Base-by-base conservation (phyloP, 2,329 filamentous ascomycete species). In the Fusarium sp. region DNA sequence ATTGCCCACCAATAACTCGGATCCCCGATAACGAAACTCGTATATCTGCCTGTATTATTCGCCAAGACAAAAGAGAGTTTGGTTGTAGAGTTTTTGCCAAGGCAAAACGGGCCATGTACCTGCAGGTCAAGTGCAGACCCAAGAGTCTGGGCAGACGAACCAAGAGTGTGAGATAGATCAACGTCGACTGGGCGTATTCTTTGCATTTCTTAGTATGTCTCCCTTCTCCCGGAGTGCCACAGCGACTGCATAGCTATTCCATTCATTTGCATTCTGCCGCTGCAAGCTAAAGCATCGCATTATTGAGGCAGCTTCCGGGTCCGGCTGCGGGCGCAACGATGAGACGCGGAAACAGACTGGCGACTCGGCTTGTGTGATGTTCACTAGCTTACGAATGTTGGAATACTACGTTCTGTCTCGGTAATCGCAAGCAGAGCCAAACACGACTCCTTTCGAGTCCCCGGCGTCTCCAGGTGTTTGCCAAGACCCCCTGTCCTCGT, bases 401-500 rank as follows among this genome's bases (percentile, higher is more conserved):
- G 11, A 33, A 56, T 56, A 6, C 33, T 15, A 57, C 54, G 4
- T 20, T 7, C 17, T 33, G 5, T 15, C 30, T 50, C 45, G 45
- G 45, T n/a, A 50, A 50, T 50, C 25, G 45, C 12, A 30, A n/a
- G 9, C 15, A 22, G 27, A 22, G 32, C 54, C 54, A 47, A 47
- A 47, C 22, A 43, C 35, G 7, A 5, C 25, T n/a, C 9, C 27
- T 50, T 3, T 30, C 11, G 17, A 32, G 10, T 14, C 40, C 7
- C 7, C 25, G 47, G 27, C 4, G 47, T 35, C 14, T 50, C 25
- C 33, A 59, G 35, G 20, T 40, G 14, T n/a, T 33, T 50, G 61
- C 61, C 61, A 56, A 63, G 61, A 17, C 7, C 61, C 15, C 30
- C 20, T 40, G 38, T 54, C 35, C 60, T 52, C n/a, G 35, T 63